Evolutionary conservation across 169 alveolate species (phyloP), one percentile per base, ranked within the genome.

Genomic region (Cryptosporidium parvum): DNA sequence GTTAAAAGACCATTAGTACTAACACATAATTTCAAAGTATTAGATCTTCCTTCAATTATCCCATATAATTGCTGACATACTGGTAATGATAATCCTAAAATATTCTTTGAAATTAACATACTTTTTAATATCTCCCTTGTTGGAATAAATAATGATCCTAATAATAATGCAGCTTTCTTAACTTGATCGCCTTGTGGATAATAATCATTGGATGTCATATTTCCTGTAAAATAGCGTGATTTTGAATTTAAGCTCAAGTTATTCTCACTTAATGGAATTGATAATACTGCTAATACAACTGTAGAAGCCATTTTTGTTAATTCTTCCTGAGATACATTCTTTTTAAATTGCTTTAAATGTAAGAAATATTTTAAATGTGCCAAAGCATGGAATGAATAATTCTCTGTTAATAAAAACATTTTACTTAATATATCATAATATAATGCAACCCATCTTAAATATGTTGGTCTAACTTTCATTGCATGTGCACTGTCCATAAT

Each of bases 321-420:
- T 48, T 94, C 95, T 68, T 93, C 94, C 23, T 91, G 94, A 18
- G 97, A 44, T 8, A 95, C 93, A 75, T 92, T 92, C 91, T 93
- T 95, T 85, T 95, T 95, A 92, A 92, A 95, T 93, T 92, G 95
- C 44, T 94, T 91, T 52, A 96, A 75, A 92, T 95, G 97, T 75
- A 95, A 89, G 37, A 95, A 95, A 44, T 94, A 94, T 29, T 94
- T 91, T 37, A 95, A 86, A 92, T 94, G 95, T 10, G 98, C 98
- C 21, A 96, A 93, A 9, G 99, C 97, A 93, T 97, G 99, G 95
- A 97, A 97, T 35, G 97, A 93, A 85, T 95, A 96, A 85, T 95
- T 95, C 53, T 97, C 98, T 9, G 98, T 93, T 23, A 96, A 97
- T 96, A 97, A 95, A 91, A 97, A 95, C 73, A 97, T 95, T 67